Conservation (phyloP, 2,329 filamentous ascomycete species). For the Trichoderma endophyticum region DNA sequence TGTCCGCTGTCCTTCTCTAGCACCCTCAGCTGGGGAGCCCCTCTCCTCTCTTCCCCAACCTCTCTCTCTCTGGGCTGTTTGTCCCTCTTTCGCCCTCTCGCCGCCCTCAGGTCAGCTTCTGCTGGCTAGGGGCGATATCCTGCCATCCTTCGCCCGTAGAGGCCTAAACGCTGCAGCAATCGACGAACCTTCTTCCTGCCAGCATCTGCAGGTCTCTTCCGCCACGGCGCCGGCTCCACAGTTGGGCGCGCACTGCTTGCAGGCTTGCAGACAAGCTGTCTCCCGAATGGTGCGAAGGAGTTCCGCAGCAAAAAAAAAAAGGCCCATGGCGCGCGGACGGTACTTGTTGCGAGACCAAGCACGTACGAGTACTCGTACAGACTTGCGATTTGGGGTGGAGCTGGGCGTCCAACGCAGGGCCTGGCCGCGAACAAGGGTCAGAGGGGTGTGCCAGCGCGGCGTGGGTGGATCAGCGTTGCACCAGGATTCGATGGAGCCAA, state of each 20-base stretch:
- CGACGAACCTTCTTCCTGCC: slow-evolving; percentile 14
- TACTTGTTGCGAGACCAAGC: slow-evolving; percentile 20
- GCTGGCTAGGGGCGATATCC: slow-evolving; percentile 12
- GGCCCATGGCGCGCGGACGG: neutral
- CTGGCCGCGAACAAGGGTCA: slow-evolving; percentile 15
- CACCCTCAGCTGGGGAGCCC: neutral
- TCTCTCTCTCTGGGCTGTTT: neutral
- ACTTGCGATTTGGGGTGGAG: slow-evolving; percentile 26
- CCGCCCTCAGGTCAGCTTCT: slow-evolving; percentile 4
- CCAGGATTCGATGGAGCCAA: slow-evolving; percentile 27
- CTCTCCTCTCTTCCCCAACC: neutral
- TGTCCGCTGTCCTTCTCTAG: neutral
- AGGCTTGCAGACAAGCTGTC: slow-evolving; percentile 23
- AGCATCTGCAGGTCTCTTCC: slow-evolving; percentile 12
- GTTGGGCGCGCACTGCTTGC: slow-evolving; percentile 29
- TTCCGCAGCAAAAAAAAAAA: neutral
- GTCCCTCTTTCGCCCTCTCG: neutral
- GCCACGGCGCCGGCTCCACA: slow-evolving; percentile 20
- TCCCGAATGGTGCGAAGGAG: slow-evolving; percentile 10
- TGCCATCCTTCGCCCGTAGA: slow-evolving; percentile 13
- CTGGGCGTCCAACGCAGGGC: slow-evolving; percentile 18
- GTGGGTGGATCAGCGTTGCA: slow-evolving; percentile 34
- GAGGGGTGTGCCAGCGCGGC: slow-evolving; percentile 27
- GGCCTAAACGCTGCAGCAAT: slow-evolving; percentile 17
- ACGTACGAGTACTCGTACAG: neutral